A percentile compares a stretch with the other conserved stretches of the same genome.
Evolutionary conservation across 345 rosid genomes (phyloP).

Genomic region (Kernera saxatilis): DNA sequence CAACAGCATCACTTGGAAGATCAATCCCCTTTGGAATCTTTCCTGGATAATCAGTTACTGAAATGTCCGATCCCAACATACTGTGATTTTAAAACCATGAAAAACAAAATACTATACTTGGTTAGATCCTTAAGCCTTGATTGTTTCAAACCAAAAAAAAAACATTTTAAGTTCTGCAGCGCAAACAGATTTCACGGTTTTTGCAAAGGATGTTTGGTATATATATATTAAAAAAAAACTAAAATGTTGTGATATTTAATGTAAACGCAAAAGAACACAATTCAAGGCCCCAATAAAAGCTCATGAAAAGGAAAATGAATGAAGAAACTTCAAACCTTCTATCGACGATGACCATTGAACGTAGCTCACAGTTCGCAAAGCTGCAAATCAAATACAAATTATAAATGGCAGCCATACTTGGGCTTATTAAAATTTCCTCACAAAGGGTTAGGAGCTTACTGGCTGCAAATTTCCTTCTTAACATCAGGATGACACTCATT

Average conservation of each 20-base stretch:
- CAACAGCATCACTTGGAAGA: slow-evolving; percentile 43
- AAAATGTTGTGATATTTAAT: neutral
- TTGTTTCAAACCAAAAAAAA: neutral
- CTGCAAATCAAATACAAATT: slow-evolving; percentile 38
- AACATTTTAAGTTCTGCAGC: neutral
- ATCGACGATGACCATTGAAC: slow-evolving; percentile 85
- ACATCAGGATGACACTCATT: slow-evolving; percentile 73
- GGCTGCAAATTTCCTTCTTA: slow-evolving; percentile 69
- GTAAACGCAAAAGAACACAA: neutral
- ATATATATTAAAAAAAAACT: no score
- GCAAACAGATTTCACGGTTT: neutral
- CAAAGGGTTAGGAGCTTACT: slow-evolving; percentile 38
- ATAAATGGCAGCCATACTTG: neutral
- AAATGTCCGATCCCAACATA: slow-evolving; percentile 57
- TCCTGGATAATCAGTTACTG: slow-evolving; percentile 74
- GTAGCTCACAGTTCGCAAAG: slow-evolving; percentile 94
- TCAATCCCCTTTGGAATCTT: slow-evolving; percentile 63
- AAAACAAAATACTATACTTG: neutral
- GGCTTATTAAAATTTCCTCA: neutral
- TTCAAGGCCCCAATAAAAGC: neutral
- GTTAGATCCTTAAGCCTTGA: neutral
- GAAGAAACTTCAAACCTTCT: slow-evolving; percentile 46
- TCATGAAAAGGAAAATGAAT: neutral
- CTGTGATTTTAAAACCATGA: slow-evolving; percentile 34
- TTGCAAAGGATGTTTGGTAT: neutral